Evolutionary conservation across 257 asterid genomes (phyloP).

Genomic region (Ballota nigra): DNA sequence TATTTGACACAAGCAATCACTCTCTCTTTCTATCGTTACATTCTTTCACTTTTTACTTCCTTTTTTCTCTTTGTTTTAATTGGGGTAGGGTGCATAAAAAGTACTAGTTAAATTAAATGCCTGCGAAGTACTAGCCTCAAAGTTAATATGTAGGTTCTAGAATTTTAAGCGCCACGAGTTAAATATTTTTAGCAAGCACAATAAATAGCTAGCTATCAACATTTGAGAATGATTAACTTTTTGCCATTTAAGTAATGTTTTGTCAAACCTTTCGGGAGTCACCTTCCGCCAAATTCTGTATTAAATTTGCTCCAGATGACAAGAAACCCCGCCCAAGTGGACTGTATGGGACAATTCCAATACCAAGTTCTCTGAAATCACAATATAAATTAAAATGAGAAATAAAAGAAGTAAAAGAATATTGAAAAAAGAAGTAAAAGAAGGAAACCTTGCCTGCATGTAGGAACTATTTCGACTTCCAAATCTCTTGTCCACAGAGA

Average conservation of each 20-base stretch:
- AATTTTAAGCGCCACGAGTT: background rate
- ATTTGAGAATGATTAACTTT: background rate
- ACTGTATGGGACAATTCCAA: slow-evolving; percentile 52
- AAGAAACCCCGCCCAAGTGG: slow-evolving; percentile 58
- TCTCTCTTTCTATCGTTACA: background rate
- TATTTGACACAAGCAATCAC: background rate
- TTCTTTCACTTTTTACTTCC: background rate
- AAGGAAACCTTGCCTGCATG: slow-evolving; percentile 47
- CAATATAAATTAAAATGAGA: background rate
- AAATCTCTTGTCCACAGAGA: slow-evolving; percentile 71
- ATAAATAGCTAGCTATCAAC: background rate
- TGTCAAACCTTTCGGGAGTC: slow-evolving; percentile 43
- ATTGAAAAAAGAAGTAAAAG: background rate
- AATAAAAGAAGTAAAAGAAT: no score
- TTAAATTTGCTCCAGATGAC: slow-evolving; percentile 34
- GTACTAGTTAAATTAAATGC: no score
- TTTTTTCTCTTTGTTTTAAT: no score
- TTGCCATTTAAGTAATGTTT: background rate
- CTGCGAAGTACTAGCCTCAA: background rate
- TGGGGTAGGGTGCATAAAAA: no score
- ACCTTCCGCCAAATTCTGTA: slow-evolving; percentile 34
- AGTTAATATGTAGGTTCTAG: background rate
- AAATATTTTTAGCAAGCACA: no score
- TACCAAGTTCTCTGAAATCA: slow-evolving; percentile 49
- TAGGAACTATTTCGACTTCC: slow-evolving; percentile 59